Conservation (phyloP, 164 flowering plant species). For the Sextonia rubra region DNA sequence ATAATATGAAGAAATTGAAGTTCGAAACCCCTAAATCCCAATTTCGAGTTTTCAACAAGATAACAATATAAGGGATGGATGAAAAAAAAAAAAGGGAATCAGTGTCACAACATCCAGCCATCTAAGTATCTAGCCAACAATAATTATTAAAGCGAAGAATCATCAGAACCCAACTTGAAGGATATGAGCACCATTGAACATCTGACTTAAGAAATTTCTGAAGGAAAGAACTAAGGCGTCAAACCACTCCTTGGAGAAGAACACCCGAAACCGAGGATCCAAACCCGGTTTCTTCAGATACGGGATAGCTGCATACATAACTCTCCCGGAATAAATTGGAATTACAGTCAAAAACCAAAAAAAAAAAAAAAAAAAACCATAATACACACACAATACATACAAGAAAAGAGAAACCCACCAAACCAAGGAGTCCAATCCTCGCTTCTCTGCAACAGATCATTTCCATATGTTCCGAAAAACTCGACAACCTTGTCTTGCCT, state of each 20-base stretch:
- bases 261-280: conserved; percentile 77
- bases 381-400: background rate
- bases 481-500: conserved; percentile 67
- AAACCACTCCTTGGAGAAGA: conserved; percentile 85
- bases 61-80: background rate
- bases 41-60: background rate
- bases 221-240: conserved; percentile 67
- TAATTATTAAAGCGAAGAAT: background rate
- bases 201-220: conserved; percentile 72
- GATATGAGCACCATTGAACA: conserved; percentile 91
- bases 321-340: background rate
- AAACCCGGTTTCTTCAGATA: conserved; percentile 66
- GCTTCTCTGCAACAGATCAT: conserved; percentile 51
- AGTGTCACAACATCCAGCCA: too few species aligned
- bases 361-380: background rate
- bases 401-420: conserved; percentile 40
- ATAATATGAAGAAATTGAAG: background rate
- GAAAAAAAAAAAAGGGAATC: background rate
- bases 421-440: conserved; percentile 90
- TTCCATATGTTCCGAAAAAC: conserved; percentile 55
- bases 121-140: conserved; percentile 6
- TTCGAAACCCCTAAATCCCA: background rate
- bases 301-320: conserved; percentile 63
- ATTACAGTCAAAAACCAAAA: background rate
- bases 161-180: conserved; percentile 26